Percentiles rank a stretch among this genome's conserved stretches.
Evolutionary conservation across 202 grass and related monocot genomes (phyloP).

Genomic region (Digitaria exilis): DNA sequence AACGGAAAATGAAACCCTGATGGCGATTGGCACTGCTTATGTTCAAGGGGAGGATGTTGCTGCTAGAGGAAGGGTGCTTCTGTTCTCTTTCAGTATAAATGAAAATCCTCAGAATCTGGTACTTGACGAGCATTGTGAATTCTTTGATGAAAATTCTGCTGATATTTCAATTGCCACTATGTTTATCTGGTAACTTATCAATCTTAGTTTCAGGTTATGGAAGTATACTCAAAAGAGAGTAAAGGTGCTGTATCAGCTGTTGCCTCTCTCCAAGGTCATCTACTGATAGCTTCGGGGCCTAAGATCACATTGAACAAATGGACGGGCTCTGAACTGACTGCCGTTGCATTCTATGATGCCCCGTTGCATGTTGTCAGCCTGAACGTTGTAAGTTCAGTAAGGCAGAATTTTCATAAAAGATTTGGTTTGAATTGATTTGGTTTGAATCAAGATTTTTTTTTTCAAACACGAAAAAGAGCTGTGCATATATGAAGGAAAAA

Average conservation of each 20-base stretch:
- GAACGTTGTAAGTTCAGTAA: slow-evolving; percentile 86
- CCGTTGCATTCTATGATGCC: slow-evolving; percentile 95
- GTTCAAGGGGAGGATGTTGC: slow-evolving; percentile 95
- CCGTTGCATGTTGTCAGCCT: slow-evolving; percentile 98
- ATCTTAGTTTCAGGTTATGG: slow-evolving; percentile 60
- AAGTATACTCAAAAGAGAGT: slow-evolving; percentile 92
- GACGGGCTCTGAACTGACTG: slow-evolving; percentile 89
- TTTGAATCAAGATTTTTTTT: background rate
- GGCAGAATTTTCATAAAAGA: too few relatives aligned
- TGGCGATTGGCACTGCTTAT: slow-evolving; percentile 92
- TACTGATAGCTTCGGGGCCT: slow-evolving; percentile 91
- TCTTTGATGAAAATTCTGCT: slow-evolving; percentile 6
- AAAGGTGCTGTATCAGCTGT: slow-evolving; percentile 94
- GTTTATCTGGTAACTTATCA: slow-evolving; percentile 16
- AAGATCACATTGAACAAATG: slow-evolving; percentile 97
- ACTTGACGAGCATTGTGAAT: slow-evolving; percentile 16
- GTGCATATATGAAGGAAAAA: background rate
- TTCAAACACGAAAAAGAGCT: background rate
- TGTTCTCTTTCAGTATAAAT: slow-evolving; percentile 75
- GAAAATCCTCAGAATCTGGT: slow-evolving; percentile 93
- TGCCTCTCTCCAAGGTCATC: slow-evolving; percentile 97
- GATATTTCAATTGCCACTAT: background rate
- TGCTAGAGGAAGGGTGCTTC: slow-evolving; percentile 81
- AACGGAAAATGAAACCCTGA: slow-evolving; percentile 90
- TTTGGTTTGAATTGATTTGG: background rate